Base-by-base conservation (phyloP, 2,329 filamentous ascomycete genomes). In the Lojkania enalia region DNA sequence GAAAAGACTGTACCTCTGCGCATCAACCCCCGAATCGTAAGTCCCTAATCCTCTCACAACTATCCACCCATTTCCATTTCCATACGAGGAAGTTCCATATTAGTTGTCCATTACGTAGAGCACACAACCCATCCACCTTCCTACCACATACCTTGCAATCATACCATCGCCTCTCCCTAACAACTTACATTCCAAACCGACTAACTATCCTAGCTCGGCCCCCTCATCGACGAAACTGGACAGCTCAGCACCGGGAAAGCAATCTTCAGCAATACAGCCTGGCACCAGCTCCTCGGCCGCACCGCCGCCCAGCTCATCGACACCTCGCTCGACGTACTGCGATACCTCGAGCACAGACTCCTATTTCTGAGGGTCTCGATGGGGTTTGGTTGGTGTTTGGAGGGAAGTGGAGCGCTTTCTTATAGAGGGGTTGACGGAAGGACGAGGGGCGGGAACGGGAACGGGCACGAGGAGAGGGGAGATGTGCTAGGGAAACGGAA, bases 181-280 rank as follows among this genome's bases (percentile, higher is more conserved):
- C 2, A 19, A 2, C 18, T n/a, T 42, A 25, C 15, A 37, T 19
- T n/a, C 14, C 43, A 37, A 32, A 38, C 29, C 42, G 14, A 35
- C 37, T 32, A 23, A 38, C 16, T 9, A 42, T 32, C 4, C 14
- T 35, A 72, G 70, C 55, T 77, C 20, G 72, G 72, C 4, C 63
- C 67, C 27, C 46, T 77, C 4, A 55, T 76, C 37, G 75, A 85
- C 47, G 82, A 85, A 60, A 84, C 80, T 0, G 81, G 78, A 4
- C 71, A 70, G 23, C 71, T 83, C 6, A 58, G 63, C 1, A 59
- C 71, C 2, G 77, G 76, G 0, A 82, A 81, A 60, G 64, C 84
- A 2, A 64, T 83, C 14, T 77, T 83, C 67, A 76, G 73, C 4
- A 66, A 75, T 13, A 44, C 66, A 2, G 81, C 81, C 0, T 85